Base-by-base conservation (phyloP, 116 monocot species). In the Zostera marina region DNA sequence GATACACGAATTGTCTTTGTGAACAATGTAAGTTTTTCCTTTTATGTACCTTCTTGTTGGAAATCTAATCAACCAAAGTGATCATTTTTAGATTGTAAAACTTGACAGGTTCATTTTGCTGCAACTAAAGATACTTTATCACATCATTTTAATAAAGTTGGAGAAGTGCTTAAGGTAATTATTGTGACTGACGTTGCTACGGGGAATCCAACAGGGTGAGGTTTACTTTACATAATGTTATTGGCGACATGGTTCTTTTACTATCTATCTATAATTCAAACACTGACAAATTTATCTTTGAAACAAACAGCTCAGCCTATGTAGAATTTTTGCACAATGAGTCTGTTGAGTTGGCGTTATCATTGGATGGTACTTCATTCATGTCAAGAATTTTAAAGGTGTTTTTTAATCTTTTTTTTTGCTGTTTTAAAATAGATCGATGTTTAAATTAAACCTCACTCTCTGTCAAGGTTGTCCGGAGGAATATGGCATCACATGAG, bases 381-480 rank as follows among this genome's bases (percentile, higher is more conserved):
- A 85, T 94, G 88, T 85, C 94, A 43, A 84, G 94, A 10, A 82
- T 88, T 71, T 65, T 94, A 17, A 94, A 94, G 88, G 93, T 84
- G 70, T 44, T 9, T 61, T 16, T 47, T 47, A 25, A 19, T 45
- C 25, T 15, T 22, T 9, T 23, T 47, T 25, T 19, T 23, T 11
- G 41, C 16, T 44, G 7, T 19, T 59, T 38, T 41, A 11, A 17
- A 39, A n/a, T 41, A 57, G 14, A 51, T 9, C 9, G 15, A 48
- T 8, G 3, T 21, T 19, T 51, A 39, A 8, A 57, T 22, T 42
- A 60, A 60, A 5, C 44, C 8, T 24, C 17, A 22, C 53, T 3
- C 39, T 23, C 23, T 56, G 7, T 13, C 16, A 52, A 68, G 68
- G 62, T 69, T 24, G 69, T 62, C 9, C 47, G 42, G 16, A 46